These are phyloP conservation scores for Auriscalpium vulgare DNA, from an alignment of 768 basidiomycete genomes.

Conservation along the genomic window DNA sequence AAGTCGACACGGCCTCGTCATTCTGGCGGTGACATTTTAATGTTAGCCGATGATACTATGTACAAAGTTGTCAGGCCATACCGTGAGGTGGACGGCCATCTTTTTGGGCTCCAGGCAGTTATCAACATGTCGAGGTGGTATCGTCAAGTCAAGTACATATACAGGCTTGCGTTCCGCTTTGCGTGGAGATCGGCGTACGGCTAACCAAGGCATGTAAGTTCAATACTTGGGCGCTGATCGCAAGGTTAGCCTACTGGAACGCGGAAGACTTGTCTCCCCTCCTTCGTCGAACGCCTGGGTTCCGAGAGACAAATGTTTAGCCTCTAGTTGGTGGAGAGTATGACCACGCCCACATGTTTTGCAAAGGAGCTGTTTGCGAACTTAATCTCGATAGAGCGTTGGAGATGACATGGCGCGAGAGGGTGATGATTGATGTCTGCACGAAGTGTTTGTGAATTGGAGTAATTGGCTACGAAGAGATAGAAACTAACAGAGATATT, in stretches of 20 bases:
- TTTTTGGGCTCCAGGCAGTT: slow-evolving; percentile 79
- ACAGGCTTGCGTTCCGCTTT: slow-evolving; percentile 74
- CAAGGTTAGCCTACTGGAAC: slow-evolving; percentile 29
- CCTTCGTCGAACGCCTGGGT: slow-evolving; percentile 58
- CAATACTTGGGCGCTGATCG: neutral
- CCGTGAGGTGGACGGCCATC: slow-evolving; percentile 56
- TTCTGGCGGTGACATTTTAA: slow-evolving; percentile 34
- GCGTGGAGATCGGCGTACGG: slow-evolving; percentile 61
- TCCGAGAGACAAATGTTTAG: neutral
- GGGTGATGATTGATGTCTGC: slow-evolving; percentile 78
- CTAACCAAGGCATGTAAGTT: slow-evolving; percentile 26
- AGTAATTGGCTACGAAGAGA: neutral
- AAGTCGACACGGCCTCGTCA: slow-evolving; percentile 40
- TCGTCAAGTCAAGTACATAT: slow-evolving; percentile 70
- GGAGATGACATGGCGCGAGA: slow-evolving; percentile 56
- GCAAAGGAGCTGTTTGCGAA: slow-evolving; percentile 67
- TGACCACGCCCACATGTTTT: slow-evolving; percentile 44
- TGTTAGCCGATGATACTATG: slow-evolving; percentile 6
- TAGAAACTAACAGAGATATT: slow-evolving; percentile 68
- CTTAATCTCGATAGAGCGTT: slow-evolving; percentile 53
- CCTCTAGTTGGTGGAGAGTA: no score
- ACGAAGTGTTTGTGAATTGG: neutral
- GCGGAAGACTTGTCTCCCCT: slow-evolving; percentile 41
- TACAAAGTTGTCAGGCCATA: slow-evolving; percentile 24
- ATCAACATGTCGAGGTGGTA: slow-evolving; percentile 64